Conservation (phyloP, 2,329 filamentous ascomycete genomes). For the Thielaviopsis musarum region DNA sequence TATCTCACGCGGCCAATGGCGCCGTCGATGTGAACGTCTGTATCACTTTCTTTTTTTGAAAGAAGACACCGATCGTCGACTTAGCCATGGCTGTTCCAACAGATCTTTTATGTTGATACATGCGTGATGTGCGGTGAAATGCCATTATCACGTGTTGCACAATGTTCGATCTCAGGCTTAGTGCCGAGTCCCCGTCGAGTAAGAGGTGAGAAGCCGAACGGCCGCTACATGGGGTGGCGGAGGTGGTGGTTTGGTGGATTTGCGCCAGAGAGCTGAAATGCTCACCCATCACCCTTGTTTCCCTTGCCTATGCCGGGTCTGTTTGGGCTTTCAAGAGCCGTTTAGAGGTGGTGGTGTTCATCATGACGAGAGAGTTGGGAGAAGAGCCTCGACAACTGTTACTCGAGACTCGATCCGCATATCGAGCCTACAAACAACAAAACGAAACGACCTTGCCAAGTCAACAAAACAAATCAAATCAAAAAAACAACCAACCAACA, state of each 20-base stretch:
- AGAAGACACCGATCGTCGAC: neutral
- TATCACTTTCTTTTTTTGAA: neutral
- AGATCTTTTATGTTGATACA: neutral
- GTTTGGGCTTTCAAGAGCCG: neutral
- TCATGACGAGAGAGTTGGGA: slow-evolving; percentile 9
- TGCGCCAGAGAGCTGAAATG: neutral
- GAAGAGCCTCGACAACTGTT: neutral
- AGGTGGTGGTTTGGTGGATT: neutral
- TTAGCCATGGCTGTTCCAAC: neutral
- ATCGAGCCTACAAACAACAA: slow-evolving; percentile 10
- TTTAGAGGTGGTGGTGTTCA: slow-evolving; percentile 4
- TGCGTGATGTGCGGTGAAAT: neutral
- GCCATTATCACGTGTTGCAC: neutral
- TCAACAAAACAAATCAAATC: neutral
- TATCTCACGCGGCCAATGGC: neutral
- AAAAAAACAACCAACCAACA: neutral
- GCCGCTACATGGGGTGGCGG: neutral
- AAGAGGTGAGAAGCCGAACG: neutral
- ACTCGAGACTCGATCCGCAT: slow-evolving; percentile 10
- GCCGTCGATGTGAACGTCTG: no score
- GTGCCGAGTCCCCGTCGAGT: neutral
- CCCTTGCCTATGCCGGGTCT: neutral
- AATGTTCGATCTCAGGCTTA: neutral
- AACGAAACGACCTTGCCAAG: slow-evolving; percentile 2
- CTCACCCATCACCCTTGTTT: neutral